A percentile compares a stretch with the other conserved stretches of the same genome.
Evolutionary conservation across 2,329 filamentous ascomycete genomes (phyloP).

Genomic region (Phoma sp.): DNA sequence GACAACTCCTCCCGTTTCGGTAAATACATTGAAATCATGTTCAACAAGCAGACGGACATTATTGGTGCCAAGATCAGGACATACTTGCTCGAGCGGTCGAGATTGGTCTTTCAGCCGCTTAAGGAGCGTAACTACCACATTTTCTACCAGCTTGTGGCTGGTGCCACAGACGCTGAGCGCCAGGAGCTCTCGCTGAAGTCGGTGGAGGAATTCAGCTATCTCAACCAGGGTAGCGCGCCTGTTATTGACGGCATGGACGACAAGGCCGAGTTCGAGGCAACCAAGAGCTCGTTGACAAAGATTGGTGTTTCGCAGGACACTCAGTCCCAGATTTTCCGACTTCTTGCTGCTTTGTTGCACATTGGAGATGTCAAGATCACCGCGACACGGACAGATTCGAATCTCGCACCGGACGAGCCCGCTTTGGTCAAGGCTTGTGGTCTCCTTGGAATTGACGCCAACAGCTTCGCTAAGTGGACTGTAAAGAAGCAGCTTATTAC

Average conservation of each 20-base stretch:
- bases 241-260: conserved; percentile 95
- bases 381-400: conserved; percentile 85
- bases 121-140: conserved; percentile 99
- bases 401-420: conserved; percentile 79
- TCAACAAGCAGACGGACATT: conserved; percentile 92
- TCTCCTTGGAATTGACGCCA: conserved; percentile 84
- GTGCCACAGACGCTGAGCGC: conserved; percentile 82
- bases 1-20: conserved; percentile 99
- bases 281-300: conserved; percentile 81
- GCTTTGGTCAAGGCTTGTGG: conserved; percentile 80
- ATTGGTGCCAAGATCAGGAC: conserved; percentile 97
- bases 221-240: conserved; percentile 92
- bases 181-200: conserved; percentile 79
- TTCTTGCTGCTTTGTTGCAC: conserved; percentile 89
- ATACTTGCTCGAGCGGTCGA: conserved; percentile 91
- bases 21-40: conserved; percentile 99
- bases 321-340: conserved; percentile 84
- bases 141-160: conserved; percentile 95
- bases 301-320: conserved; percentile 79
- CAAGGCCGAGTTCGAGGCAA: conserved; percentile 89
- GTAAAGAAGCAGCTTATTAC: conserved; percentile 99
- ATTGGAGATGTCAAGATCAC: conserved; percentile 97
- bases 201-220: conserved; percentile 90
- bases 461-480: conserved; percentile 95
- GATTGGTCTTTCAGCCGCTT: conserved; percentile 94